A percentile compares a stretch with the other conserved stretches of the same genome.
These are phyloP conservation scores for Candida insectorum DNA, from an alignment of 805 yeast genomes.

Conservation along the genomic window DNA sequence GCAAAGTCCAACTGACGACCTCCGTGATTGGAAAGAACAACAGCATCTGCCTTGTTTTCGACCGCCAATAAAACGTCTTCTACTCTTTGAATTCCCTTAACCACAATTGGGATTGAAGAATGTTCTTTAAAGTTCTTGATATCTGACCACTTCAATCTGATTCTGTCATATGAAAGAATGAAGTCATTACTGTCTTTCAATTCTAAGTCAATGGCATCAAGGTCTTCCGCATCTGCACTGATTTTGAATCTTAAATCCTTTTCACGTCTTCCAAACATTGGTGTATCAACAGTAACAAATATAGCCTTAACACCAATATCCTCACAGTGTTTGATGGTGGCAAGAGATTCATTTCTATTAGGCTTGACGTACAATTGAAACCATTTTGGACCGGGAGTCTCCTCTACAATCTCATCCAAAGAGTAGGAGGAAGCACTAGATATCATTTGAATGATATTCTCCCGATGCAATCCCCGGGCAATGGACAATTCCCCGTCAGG, in stretches of 20 bases:
- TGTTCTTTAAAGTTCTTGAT: constrained; percentile 20
- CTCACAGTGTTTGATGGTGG: constrained; percentile 37
- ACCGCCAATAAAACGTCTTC: constrained; percentile 76
- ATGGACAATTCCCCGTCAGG: constrained; percentile 42
- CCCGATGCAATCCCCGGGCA: constrained; percentile 36
- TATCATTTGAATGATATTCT: constrained; percentile 46
- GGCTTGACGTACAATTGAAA: constrained; percentile 46
- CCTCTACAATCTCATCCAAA: constrained; percentile 39
- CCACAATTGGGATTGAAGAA: constrained; percentile 45
- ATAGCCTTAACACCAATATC: constrained; percentile 42
- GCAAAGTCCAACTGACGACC: constrained; percentile 84
- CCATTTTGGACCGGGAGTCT: constrained; percentile 36
- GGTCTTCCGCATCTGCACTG: constrained; percentile 27
- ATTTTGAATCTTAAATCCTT: constrained; percentile 41
- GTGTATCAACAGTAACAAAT: constrained; percentile 54
- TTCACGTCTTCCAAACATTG: constrained; percentile 51
- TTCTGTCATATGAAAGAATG: constrained; percentile 10
- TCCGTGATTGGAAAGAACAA: constrained; percentile 84
- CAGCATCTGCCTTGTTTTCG: constrained; percentile 68
- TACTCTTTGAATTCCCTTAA: constrained; percentile 76
- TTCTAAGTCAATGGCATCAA: constrained; percentile 18
- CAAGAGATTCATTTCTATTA: constrained; percentile 27
- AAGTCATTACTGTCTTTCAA: constrained; percentile 12
- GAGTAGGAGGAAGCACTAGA: constrained; percentile 40
- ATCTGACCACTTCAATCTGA: constrained; percentile 30